Base-by-base conservation (phyloP, 2,329 filamentous ascomycete genomes). In the Pyricularia sp. region DNA sequence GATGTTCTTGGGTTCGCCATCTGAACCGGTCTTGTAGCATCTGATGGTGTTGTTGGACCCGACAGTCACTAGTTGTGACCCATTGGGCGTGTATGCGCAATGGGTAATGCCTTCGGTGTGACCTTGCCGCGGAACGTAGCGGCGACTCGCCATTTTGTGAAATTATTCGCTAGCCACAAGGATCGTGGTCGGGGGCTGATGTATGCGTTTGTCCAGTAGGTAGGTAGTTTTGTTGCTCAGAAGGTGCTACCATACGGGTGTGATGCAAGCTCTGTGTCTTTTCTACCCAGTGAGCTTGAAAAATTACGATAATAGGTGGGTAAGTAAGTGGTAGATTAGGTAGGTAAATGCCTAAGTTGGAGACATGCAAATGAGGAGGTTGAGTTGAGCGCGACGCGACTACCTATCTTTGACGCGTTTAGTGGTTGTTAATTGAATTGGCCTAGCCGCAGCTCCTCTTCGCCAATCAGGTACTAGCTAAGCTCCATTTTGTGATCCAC, bases 11-110 rank as follows among this genome's bases (percentile, higher is more conserved):
- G 96, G 94, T 74, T 99, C 94, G 70, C 92, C 93, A 77, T 96
- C 90, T 53, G 89, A 94, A 66, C 91, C 91, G 16, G 93, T 94
- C 69, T 88, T 90, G 79, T 96, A 99, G 62, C 97, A 85, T 62
- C 96, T 90, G 71, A 96, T 92, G 8, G 91, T 91, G 72, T 96
- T 96, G 78, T 97, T 96, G 66, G 91, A 89, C 68, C 94, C 94
- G 67, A 92, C 93, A 12, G 94, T 97, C 69, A 97, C 86, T 66
- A 99, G 82, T 71, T 89, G 90, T 70, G 83, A 84, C 67, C 96
- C 94, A 75, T 96, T 88, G 7, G 91, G 90, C 0, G 93, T 97
- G 77, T 97, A 97, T 68, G 89, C 85, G 69, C 96, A 87, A 70
- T 87, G 92, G 2, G 96, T 97, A 65, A 87, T 85, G 68, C 96